Percentiles rank a stretch among this genome's conserved stretches.
Evolutionary conservation across 2,329 filamentous ascomycete genomes (phyloP).

Genomic region (Pseudonectria foliicola): DNA sequence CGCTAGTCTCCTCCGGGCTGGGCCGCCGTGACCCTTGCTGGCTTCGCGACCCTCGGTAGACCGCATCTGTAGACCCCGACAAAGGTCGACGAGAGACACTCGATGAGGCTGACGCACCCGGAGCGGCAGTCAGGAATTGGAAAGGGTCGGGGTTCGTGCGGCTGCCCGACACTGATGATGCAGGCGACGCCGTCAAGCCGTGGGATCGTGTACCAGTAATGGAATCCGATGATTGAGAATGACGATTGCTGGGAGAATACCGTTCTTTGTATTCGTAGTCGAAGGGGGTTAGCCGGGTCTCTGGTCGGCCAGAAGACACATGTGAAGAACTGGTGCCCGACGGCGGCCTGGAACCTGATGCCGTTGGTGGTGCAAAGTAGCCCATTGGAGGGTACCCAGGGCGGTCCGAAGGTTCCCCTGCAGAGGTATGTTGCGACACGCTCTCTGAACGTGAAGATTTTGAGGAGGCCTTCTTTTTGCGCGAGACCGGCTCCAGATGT

Average conservation of each 20-base stretch:
- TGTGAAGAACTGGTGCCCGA: conserved; percentile 36
- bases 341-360: conserved; percentile 33
- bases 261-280: conserved; percentile 33
- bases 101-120: conserved; percentile 30
- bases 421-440: conserved; percentile 25
- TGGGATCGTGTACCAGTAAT: too few relatives aligned
- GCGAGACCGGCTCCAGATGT: conserved; percentile 38
- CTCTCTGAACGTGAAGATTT: conserved; percentile 3
- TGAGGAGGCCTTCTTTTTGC: conserved; percentile 26
- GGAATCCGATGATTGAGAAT: too few relatives aligned
- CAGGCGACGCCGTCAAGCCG: conserved; percentile 14
- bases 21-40: conserved; percentile 22
- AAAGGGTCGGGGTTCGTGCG: conserved; percentile 39
- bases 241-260: too few relatives aligned
- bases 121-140: conserved; percentile 42
- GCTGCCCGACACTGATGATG: conserved; percentile 20
- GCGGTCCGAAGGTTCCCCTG: conserved; percentile 29
- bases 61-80: conserved; percentile 26
- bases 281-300: conserved; percentile 36
- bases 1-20: conserved; percentile 23
- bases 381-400: conserved; percentile 41
- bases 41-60: conserved; percentile 25
- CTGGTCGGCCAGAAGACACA: conserved; percentile 28
- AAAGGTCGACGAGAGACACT: conserved; percentile 30
- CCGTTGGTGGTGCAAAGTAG: conserved; percentile 41